Percentiles rank a stretch among this genome's conserved stretches.
These are phyloP conservation scores for Amphirosellinia nigrospora DNA, from an alignment of 495 filamentous ascomycete species.

Conservation along the genomic window DNA sequence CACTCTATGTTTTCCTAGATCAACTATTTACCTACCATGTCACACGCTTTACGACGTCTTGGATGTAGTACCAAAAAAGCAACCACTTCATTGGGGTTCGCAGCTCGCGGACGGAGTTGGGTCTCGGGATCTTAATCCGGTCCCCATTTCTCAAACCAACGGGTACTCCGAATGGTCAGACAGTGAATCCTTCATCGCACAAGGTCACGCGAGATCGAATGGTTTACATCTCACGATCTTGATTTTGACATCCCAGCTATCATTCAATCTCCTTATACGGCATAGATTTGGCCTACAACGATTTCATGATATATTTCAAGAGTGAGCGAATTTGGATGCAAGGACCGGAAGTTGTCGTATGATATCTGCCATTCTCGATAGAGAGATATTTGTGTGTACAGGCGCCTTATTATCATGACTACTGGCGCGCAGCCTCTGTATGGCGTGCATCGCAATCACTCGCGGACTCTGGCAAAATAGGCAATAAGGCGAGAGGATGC, in stretches of 20 bases:
- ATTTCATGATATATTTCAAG: background rate
- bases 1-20: background rate
- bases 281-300: background rate
- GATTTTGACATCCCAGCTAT: background rate
- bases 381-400: no score
- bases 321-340: background rate
- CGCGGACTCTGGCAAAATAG: no score
- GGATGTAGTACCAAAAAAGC: background rate
- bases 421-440: no score
- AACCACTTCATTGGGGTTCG: background rate
- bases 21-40: background rate
- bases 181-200: background rate
- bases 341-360: background rate
- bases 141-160: background rate
- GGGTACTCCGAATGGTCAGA: no score
- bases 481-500: no score
- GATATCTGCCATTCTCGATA: background rate
- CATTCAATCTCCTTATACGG: background rate
- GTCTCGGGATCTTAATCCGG: background rate
- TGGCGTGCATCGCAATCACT: background rate
- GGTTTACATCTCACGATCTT: background rate
- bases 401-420: no score
- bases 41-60: background rate
- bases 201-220: conserved; percentile 1
- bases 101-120: background rate